Evolutionary conservation across 768 basidiomycete genomes (phyloP).

Genomic region (Mycena olivaceomarginata): DNA sequence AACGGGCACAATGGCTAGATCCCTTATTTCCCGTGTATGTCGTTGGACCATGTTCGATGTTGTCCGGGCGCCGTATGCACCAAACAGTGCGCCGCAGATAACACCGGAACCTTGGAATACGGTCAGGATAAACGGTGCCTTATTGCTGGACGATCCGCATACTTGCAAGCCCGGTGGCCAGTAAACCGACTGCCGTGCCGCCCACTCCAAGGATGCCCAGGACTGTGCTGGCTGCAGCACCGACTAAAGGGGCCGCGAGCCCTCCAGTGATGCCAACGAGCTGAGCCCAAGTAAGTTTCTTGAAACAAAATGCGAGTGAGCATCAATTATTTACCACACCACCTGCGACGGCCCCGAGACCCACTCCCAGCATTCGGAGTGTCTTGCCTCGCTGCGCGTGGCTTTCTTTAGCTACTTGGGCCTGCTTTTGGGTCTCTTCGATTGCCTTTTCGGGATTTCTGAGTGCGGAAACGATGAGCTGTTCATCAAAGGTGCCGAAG

Average conservation of each 20-base stretch:
- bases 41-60: conserved; percentile 69
- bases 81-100: conserved; percentile 76
- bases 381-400: conserved; percentile 65
- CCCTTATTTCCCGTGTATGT: conserved; percentile 72
- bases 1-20: conserved; percentile 71
- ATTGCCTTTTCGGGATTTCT: conserved; percentile 69
- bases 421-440: conserved; percentile 64
- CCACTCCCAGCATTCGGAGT: conserved; percentile 68
- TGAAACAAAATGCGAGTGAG: background rate
- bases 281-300: conserved; percentile 19
- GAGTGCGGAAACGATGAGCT: conserved; percentile 64
- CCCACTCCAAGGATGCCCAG: conserved; percentile 73
- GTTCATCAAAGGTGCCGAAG: conserved; percentile 65
- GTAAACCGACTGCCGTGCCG: conserved; percentile 69
- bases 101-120: conserved; percentile 63
- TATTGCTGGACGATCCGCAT: background rate
- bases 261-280: conserved; percentile 77
- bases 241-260: conserved; percentile 74
- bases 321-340: conserved; percentile 57
- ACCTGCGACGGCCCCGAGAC: conserved; percentile 71
- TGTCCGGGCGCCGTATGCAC: conserved; percentile 71
- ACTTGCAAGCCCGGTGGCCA: conserved; percentile 70
- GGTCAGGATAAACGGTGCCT: background rate
- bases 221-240: conserved; percentile 69
- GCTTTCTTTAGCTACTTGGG: conserved; percentile 59